A percentile compares a stretch with the other conserved stretches of the same genome.
These are phyloP conservation scores for Fusarium graminum DNA, from an alignment of 2,329 filamentous ascomycete genomes.

Conservation along the genomic window DNA sequence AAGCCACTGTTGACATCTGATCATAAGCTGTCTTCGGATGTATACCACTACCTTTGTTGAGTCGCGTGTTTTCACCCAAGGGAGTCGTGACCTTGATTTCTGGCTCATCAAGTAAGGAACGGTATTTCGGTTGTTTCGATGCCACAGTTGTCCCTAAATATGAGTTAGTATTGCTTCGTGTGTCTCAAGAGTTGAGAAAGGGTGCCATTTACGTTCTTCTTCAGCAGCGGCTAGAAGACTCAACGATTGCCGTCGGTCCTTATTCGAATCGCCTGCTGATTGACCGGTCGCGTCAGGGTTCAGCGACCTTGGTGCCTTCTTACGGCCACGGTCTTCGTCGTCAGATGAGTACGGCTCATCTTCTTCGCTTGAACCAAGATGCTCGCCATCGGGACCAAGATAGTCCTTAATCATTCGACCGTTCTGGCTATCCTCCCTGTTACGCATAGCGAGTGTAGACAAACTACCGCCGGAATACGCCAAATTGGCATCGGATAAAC, in stretches of 20 bases:
- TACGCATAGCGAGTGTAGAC: slow-evolving; percentile 70
- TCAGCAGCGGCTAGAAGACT: slow-evolving; percentile 81
- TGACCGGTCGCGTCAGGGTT: slow-evolving; percentile 58
- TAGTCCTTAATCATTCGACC: slow-evolving; percentile 78
- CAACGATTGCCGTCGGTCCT: slow-evolving; percentile 60
- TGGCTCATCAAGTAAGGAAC: slow-evolving; percentile 75
- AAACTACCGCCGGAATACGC: slow-evolving; percentile 73
- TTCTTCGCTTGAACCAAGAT: slow-evolving; percentile 78
- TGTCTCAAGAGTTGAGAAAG: neutral
- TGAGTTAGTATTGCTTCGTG: slow-evolving; percentile 4
- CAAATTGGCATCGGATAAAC: slow-evolving; percentile 78
- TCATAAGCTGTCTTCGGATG: slow-evolving; percentile 92
- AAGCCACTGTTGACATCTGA: slow-evolving; percentile 66
- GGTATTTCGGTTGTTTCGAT: slow-evolving; percentile 63
- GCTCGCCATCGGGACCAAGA: slow-evolving; percentile 73
- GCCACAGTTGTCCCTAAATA: slow-evolving; percentile 65
- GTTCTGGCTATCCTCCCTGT: slow-evolving; percentile 58
- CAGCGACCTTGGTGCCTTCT: slow-evolving; percentile 63
- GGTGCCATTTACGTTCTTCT: slow-evolving; percentile 75
- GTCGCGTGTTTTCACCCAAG: slow-evolving; percentile 70
- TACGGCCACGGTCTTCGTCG: slow-evolving; percentile 76
- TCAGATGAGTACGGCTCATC: slow-evolving; percentile 74
- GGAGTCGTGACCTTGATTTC: slow-evolving; percentile 74
- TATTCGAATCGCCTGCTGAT: slow-evolving; percentile 54
- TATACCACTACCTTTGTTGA: slow-evolving; percentile 66